Evolutionary conservation across 83 land plant species (phyloP).

Genomic region (Picea abies): DNA sequence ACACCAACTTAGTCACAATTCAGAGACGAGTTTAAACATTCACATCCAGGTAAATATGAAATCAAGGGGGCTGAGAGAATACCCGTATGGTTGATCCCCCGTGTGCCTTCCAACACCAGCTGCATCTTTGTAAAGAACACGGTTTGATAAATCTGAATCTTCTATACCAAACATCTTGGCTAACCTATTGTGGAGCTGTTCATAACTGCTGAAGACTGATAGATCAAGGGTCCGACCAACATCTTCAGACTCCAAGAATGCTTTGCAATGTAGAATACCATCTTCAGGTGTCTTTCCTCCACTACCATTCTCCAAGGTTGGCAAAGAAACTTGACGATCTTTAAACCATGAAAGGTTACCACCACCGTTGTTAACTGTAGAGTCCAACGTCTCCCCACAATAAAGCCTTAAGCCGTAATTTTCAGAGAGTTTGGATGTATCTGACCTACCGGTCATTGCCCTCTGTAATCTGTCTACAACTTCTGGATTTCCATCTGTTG

Average conservation of each 20-base stretch:
- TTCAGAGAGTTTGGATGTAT: constrained; percentile 16
- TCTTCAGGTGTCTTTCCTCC: constrained; percentile 12
- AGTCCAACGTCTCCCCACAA: constrained; percentile 15
- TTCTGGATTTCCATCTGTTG: constrained; percentile 44
- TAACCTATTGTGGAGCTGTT: constrained; percentile 71
- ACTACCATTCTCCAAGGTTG: constrained; percentile 38
- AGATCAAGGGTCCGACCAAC: constrained; percentile 92
- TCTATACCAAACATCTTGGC: constrained; percentile 78
- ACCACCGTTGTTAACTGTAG: constrained; percentile 19
- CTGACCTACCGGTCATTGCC: constrained; percentile 19
- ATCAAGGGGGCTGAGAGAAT: not conserved
- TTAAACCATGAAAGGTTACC: constrained; percentile 29
- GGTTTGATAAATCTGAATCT: constrained; percentile 42
- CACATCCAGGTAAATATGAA: not conserved
- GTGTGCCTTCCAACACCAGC: constrained; percentile 47
- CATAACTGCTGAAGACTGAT: constrained; percentile 76
- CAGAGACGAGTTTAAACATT: no score
- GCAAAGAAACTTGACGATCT: constrained; percentile 23
- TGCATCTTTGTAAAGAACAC: constrained; percentile 61
- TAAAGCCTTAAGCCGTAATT: constrained; percentile 18
- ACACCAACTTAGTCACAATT: no score
- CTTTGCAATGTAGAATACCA: constrained; percentile 64
- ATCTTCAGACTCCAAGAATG: constrained; percentile 83
- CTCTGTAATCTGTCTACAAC: constrained; percentile 23
- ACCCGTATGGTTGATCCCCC: constrained; percentile 84